Conservation (phyloP, 2,329 filamentous ascomycete species). For the Neonectria neomacrospora region DNA sequence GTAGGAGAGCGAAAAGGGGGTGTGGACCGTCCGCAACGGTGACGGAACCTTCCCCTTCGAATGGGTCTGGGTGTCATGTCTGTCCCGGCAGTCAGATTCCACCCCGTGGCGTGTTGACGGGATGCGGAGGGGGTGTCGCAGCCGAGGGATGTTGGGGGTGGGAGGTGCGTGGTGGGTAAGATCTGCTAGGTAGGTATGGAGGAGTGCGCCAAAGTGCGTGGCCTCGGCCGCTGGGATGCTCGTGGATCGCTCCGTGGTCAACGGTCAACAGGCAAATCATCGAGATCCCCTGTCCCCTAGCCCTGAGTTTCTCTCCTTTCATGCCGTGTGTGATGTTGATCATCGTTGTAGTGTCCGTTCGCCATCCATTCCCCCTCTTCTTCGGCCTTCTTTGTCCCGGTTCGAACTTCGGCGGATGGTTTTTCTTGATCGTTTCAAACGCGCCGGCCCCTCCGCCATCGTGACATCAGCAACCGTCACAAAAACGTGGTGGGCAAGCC, state of each 20-base stretch:
- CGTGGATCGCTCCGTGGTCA: constrained; percentile 45
- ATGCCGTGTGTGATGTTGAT: constrained; percentile 36
- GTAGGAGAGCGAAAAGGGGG: constrained; percentile 36
- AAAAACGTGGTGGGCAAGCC: constrained; percentile 11
- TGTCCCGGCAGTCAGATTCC: constrained; percentile 43
- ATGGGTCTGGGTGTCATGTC: constrained; percentile 34
- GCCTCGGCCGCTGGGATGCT: constrained; percentile 39
- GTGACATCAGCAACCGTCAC: not conserved
- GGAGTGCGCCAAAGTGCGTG: constrained; percentile 39
- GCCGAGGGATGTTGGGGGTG: constrained; percentile 13
- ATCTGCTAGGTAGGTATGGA: constrained; percentile 31
- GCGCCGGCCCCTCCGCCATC: not conserved
- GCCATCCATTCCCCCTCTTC: constrained; percentile 12
- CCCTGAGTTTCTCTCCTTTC: constrained; percentile 33
- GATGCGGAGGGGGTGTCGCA: constrained; percentile 26
- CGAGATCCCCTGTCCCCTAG: constrained; percentile 38
- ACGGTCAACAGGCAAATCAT: constrained; percentile 44
- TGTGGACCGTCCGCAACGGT: constrained; percentile 29
- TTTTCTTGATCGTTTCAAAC: not conserved
- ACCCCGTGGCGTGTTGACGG: constrained; percentile 25
- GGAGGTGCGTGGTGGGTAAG: constrained; percentile 34
- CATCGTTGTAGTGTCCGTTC: constrained; percentile 23
- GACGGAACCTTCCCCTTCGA: constrained; percentile 39
- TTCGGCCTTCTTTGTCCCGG: not conserved
- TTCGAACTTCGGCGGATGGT: not conserved